phyloP scores from a whole-genome alignment of 2,329 filamentous ascomycete species.

The Aureobasidium sp. region DNA sequence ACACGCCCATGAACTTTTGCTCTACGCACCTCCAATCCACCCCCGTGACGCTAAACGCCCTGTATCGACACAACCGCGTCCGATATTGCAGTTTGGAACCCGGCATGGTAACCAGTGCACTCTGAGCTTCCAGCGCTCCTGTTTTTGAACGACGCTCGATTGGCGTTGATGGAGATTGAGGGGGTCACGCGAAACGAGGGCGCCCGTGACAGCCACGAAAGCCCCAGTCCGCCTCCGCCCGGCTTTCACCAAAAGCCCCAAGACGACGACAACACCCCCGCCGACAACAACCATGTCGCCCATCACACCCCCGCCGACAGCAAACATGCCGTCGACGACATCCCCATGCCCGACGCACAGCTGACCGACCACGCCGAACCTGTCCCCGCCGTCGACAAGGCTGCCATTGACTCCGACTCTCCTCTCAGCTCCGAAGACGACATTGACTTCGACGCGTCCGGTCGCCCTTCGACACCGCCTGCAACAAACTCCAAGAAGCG shows the following conservation, averaged over 20 bases:
- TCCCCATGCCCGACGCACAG: background rate
- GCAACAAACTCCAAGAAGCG: constrained; percentile 49
- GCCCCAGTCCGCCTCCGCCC: constrained; percentile 13
- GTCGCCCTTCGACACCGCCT: background rate
- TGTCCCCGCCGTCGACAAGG: background rate
- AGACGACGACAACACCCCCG: background rate
- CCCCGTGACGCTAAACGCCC: constrained; percentile 19
- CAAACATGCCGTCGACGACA: constrained; percentile 1
- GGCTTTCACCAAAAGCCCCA: background rate
- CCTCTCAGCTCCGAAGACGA: background rate
- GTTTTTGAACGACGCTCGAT: background rate
- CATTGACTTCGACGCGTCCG: constrained; percentile 10
- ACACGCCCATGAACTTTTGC: background rate
- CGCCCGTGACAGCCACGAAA: constrained; percentile 19
- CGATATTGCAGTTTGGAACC: constrained; percentile 25
- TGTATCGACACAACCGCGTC: constrained; percentile 16
- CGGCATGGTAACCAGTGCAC: constrained; percentile 19
- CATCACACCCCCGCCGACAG: too few relatives aligned
- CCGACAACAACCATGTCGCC: too few relatives aligned
- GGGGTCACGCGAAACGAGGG: constrained; percentile 18
- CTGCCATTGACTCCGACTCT: background rate
- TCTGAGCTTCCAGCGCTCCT: constrained; percentile 2
- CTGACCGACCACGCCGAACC: background rate
- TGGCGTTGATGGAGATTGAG: constrained; percentile 19
- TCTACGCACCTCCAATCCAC: constrained; percentile 2